phyloP scores from a whole-genome alignment of 2,329 filamentous ascomycete genomes.

The Ascosphaera acerosa region DNA sequence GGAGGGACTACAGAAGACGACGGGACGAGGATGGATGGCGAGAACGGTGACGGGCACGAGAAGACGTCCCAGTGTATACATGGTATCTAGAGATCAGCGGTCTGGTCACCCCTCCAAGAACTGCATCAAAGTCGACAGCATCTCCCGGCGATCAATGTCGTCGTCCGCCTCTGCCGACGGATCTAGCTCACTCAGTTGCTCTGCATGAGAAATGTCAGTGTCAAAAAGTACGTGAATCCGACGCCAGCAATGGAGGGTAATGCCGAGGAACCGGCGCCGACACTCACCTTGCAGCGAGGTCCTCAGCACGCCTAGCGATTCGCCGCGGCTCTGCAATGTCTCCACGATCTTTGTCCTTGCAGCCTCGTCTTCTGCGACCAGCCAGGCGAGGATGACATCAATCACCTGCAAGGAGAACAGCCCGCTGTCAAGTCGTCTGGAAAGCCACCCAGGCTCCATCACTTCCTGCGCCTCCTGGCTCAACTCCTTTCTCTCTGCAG shows the following conservation, averaged over 20 bases:
- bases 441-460: constrained; percentile 45
- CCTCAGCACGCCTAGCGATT: constrained; percentile 36
- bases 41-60: too few relatives aligned
- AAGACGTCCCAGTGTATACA: too few relatives aligned
- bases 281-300: constrained; percentile 37
- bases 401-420: constrained; percentile 56
- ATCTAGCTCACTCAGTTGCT: constrained; percentile 35
- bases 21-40: too few relatives aligned
- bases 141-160: constrained; percentile 25
- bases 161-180: constrained; percentile 28
- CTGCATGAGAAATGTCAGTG: constrained; percentile 13
- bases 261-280: too few relatives aligned
- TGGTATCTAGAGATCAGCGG: too few relatives aligned
- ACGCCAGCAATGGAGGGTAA: background rate
- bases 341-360: constrained; percentile 38
- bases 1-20: too few relatives aligned
- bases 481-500: constrained; percentile 28
- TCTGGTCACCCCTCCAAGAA: constrained; percentile 13
- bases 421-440: constrained; percentile 54
- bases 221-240: background rate
- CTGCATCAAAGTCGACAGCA: constrained; percentile 33
- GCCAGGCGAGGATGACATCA: constrained; percentile 70
- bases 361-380: constrained; percentile 67
- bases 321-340: constrained; percentile 41
- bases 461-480: constrained; percentile 34